These are phyloP conservation scores for Lactifluus echinatus DNA, from an alignment of 768 basidiomycete genomes.

Conservation along the genomic window DNA sequence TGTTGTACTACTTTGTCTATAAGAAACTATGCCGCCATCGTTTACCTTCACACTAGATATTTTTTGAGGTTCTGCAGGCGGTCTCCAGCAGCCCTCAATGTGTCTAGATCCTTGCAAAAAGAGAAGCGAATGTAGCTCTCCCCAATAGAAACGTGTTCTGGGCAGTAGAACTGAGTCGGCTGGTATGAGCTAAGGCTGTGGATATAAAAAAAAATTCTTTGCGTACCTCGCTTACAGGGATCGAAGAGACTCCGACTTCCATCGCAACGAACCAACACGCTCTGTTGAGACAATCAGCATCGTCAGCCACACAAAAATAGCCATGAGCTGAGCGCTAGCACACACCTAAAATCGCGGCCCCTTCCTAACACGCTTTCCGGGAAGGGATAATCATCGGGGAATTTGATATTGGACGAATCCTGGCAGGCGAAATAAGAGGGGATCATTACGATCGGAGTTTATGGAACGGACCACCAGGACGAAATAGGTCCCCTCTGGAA, in stretches of 20 bases:
- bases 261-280: constrained; percentile 94
- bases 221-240: constrained; percentile 87
- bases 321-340: neutral
- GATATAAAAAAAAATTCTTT: constrained; percentile 22
- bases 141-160: constrained; percentile 77
- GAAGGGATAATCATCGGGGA: constrained; percentile 81
- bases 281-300: constrained; percentile 32
- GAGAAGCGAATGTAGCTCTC: constrained; percentile 85
- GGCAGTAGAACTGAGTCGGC: constrained; percentile 72
- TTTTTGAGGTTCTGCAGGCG: constrained; percentile 69
- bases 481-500: constrained; percentile 90
- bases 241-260: constrained; percentile 85
- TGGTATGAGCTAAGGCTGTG: neutral
- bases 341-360: constrained; percentile 80
- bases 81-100: constrained; percentile 71
- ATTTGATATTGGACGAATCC: constrained; percentile 72
- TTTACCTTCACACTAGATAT: constrained; percentile 35
- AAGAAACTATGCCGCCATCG: neutral
- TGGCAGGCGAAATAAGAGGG: constrained; percentile 24
- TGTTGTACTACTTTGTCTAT: constrained; percentile 1
- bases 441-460: neutral
- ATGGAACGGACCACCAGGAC: constrained; percentile 59
- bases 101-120: constrained; percentile 92
- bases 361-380: constrained; percentile 66
- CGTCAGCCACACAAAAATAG: constrained; percentile 17